Evolutionary conservation across 768 basidiomycete species (phyloP), one percentile per base, ranked within the genome.

Genomic region (Serendipita vermifera): DNA sequence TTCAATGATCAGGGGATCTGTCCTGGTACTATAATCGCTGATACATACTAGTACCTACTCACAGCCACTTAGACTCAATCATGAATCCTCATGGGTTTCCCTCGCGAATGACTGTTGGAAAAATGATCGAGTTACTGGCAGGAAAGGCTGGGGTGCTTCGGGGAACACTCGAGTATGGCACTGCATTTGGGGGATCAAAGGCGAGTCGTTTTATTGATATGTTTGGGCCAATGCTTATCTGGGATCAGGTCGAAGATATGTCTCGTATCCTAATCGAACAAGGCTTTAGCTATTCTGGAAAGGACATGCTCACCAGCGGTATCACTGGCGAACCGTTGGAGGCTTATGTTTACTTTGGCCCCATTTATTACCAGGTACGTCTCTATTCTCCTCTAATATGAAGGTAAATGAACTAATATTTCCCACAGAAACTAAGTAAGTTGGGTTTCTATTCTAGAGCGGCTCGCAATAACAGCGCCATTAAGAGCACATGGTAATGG

Each of bases 51-150:
- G 29, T 46, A 33, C 27, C n/a, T 15, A 6, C 24, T 24, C 60
- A 43, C 24, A 48, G 14, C 27, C n/a, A 43, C 56, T 64, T 68
- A 85, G 94, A 99, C 70, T 90, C 93, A 15, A 96, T 99, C 72
- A 98, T 99, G 94, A 99, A 99, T 67, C 96, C 96, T 2, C 96
- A 99, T 70, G 96, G 96, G 65, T 98, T 99, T 76, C 96, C 96
- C 3, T 94, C 90, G 57, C 87, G 94, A 55, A 97, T 93, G 92
- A 99, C 96, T 24, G 96, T 99, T 27, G 96, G 96, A 48, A 99
- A 99, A 74, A 99, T 99, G 96, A 96, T 99, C 55, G 96, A 99
- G 69, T 75, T 97, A 20, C 72, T 99, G 31, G 87, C 92, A 11
- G 94, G 96, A 53, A 99, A 99, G 87, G 94, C 94, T 11, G 94